phyloP scores from a whole-genome alignment of 768 basidiomycete genomes.

The Mycena epipterygia region DNA sequence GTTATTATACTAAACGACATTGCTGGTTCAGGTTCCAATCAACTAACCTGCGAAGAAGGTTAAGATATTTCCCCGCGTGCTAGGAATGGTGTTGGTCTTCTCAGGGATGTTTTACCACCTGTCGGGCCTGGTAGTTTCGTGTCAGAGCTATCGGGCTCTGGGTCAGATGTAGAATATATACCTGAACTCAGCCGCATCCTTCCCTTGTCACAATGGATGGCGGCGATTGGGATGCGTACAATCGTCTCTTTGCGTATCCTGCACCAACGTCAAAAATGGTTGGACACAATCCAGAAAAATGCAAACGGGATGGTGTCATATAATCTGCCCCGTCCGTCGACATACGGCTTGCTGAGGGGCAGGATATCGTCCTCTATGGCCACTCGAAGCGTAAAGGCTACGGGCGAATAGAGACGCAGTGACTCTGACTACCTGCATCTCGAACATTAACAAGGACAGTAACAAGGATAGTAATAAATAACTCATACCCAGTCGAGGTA shows the following conservation, averaged over 20 bases:
- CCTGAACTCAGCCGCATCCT: constrained; percentile 73
- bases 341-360: constrained; percentile 61
- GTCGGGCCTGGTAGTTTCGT: background rate
- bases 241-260: constrained; percentile 60
- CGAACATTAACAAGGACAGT: background rate
- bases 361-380: constrained; percentile 59
- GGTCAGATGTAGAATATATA: constrained; percentile 35
- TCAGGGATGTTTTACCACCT: background rate
- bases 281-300: background rate
- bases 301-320: constrained; percentile 49
- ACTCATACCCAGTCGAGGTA: constrained; percentile 52
- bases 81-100: background rate
- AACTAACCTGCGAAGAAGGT: too few species aligned
- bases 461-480: background rate
- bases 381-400: constrained; percentile 56
- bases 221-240: constrained; percentile 64
- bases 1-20: too few species aligned
- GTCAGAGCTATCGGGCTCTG: background rate
- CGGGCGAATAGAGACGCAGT: constrained; percentile 70
- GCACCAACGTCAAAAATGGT: background rate
- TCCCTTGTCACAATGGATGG: constrained; percentile 62
- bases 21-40: too few species aligned
- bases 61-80: too few species aligned
- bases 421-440: constrained; percentile 63
- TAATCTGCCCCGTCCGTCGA: constrained; percentile 56